phyloP scores from a whole-genome alignment of 495 filamentous ascomycete genomes.

The Astrothelium subdiscretum region DNA sequence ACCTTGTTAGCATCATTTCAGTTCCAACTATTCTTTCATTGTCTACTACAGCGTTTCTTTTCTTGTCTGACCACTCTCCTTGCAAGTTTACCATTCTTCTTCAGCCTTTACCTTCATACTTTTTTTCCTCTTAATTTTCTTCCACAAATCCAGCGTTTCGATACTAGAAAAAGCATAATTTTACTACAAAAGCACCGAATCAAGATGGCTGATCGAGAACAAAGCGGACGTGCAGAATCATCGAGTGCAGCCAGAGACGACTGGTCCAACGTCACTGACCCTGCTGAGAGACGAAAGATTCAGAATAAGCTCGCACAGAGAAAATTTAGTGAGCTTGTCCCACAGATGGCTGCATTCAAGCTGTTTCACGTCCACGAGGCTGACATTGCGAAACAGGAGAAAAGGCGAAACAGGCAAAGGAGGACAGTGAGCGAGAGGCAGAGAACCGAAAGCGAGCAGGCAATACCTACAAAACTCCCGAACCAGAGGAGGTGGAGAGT shows the following conservation, averaged over 20 bases:
- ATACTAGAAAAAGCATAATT: not conserved
- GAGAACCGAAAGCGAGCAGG: conserved; percentile 45
- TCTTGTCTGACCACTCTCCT: not conserved
- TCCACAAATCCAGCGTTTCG: not conserved
- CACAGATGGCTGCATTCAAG: too few species aligned
- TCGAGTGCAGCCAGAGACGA: conserved; percentile 18
- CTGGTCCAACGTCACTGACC: conserved; percentile 27
- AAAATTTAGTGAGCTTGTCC: conserved; percentile 26
- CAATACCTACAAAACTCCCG: conserved; percentile 42
- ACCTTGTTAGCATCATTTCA: not conserved
- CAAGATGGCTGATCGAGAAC: not conserved
- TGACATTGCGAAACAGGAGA: conserved; percentile 34
- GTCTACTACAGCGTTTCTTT: not conserved
- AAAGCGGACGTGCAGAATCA: conserved; percentile 7
- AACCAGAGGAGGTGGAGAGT: conserved; percentile 37
- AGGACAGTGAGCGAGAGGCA: conserved; percentile 43
- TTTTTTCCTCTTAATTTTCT: not conserved
- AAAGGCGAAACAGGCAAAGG: conserved; percentile 45
- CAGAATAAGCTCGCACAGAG: conserved; percentile 33
- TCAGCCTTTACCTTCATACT: not conserved
- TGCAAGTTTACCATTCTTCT: not conserved
- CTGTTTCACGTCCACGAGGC: not conserved
- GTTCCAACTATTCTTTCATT: not conserved
- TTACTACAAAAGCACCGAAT: not conserved
- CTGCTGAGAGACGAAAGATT: conserved; percentile 27